A percentile compares a stretch with the other conserved stretches of the same genome.
phyloP scores from a whole-genome alignment of 139 green algal genomes.

The Micromonas pusilla region DNA sequence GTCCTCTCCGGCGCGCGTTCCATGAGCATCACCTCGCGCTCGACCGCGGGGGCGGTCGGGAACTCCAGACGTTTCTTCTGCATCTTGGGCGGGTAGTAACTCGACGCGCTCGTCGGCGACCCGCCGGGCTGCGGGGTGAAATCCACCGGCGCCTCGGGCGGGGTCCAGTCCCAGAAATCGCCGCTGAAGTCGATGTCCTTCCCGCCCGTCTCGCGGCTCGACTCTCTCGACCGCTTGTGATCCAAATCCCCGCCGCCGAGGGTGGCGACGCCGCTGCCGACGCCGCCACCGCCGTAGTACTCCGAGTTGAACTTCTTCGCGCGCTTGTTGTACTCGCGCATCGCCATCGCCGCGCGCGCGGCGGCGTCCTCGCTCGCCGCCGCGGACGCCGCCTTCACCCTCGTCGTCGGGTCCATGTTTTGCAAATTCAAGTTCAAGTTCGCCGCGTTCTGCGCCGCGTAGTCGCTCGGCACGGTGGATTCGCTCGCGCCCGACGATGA shows the following conservation, averaged over 20 bases:
- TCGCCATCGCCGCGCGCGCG: not conserved
- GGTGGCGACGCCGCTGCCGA: no score
- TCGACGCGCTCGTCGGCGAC: not conserved
- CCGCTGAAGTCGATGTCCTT: not conserved
- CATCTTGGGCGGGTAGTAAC: not conserved
- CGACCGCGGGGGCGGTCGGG: not conserved
- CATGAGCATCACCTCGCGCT: not conserved
- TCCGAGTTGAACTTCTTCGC: not conserved
- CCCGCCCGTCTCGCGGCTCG: not conserved
- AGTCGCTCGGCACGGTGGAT: no score
- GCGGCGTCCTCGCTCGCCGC: not conserved
- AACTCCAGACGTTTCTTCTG: not conserved
- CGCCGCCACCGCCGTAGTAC: no score
- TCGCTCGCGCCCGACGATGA: no score
- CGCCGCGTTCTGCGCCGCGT: no score
- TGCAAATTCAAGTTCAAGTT: no score
- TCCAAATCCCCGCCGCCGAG: no score
- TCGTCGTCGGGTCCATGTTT: no score
- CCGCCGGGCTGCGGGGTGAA: not conserved
- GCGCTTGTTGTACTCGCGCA: not conserved
- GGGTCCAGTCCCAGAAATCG: constrained; percentile 26
- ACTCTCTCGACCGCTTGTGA: not conserved
- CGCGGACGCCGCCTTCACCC: not conserved
- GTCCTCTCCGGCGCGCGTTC: not conserved
- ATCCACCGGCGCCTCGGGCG: constrained; percentile 6